Evolutionary conservation across 2,329 filamentous ascomycete genomes (phyloP).

Genomic region (Penicillium sp.): DNA sequence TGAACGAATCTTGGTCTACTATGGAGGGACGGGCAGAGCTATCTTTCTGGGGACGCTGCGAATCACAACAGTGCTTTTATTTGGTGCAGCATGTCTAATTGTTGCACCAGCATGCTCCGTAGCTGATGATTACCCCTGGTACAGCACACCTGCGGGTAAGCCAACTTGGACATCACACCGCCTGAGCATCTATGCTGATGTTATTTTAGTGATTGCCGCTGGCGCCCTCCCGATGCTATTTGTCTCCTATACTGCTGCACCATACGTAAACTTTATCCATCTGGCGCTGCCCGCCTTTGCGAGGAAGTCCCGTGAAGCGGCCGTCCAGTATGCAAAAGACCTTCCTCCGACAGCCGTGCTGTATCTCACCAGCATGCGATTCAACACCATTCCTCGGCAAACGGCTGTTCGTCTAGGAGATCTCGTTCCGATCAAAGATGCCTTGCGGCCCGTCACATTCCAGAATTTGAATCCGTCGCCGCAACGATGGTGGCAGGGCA

Average conservation of each 20-base stretch:
- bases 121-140: constrained; percentile 44
- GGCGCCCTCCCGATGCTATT: constrained; percentile 64
- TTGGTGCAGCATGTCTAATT: constrained; percentile 63
- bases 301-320: constrained; percentile 54
- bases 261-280: constrained; percentile 71
- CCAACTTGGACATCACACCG: background rate
- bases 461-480: constrained; percentile 35
- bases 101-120: constrained; percentile 58
- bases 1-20: constrained; percentile 65
- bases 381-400: constrained; percentile 42
- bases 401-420: constrained; percentile 44
- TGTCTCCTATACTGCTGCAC: constrained; percentile 62
- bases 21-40: constrained; percentile 65
- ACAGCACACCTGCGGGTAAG: constrained; percentile 41
- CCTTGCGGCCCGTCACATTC: constrained; percentile 41
- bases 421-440: constrained; percentile 34
- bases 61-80: constrained; percentile 67
- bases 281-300: constrained; percentile 65
- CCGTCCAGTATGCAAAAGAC: constrained; percentile 43
- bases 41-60: constrained; percentile 69
- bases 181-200: background rate
- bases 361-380: constrained; percentile 46
- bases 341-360: constrained; percentile 44
- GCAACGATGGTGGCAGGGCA: constrained; percentile 38
- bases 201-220: constrained; percentile 52